Base-by-base conservation (phyloP, 2,329 filamentous ascomycete species). In the Byssothecium circinans region DNA sequence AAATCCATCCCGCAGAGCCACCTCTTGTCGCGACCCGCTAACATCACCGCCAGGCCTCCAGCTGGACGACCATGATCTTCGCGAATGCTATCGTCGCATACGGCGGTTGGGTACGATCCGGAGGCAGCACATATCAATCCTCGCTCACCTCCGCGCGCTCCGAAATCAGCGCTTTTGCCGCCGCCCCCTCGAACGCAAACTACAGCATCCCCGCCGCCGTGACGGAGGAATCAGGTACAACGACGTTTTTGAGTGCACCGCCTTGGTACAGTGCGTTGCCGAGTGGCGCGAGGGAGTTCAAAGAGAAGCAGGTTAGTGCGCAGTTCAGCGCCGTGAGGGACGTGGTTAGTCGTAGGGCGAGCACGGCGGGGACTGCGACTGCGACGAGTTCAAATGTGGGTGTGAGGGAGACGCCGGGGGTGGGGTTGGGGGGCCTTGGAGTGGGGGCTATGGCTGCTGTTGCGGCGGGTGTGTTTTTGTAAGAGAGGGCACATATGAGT, bases 261-360 rank as follows among this genome's bases (percentile, higher is more conserved):
- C 46, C 54, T 11, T 67, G 64, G 64, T 67, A 67, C 18, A 56
- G 53, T 12, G 62, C 64, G 43, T 51, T 67, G 41, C 64, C 64
- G 19, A 60, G 50, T 29, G 50, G 51, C 17, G 64, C 54, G n/a
- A 44, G 55, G 20, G 47, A 50, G 19, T 67, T 66, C 45, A 67
- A 67, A 53, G 64, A 67, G 44, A 53, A 57, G 38, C 64, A 67
- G 53, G 64, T 67, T 10, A 41, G 41, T 10, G 59, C 65, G 37
- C 60, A 67, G 51, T 67, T 64, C 41, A 65, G 61, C 30, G 61
- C 64, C 36, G 54, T 67, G 8, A 52, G 59, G 43, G 53, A 45
- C 2, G 51, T 66, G 1, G 62, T 67, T 33, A 39, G 18, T n/a
- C 29, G 35, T 2, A 38, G 36, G 25, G 32, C 42, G 17, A 43